Conservation (phyloP, 495 filamentous ascomycete genomes). For the Amorphotheca resinae region DNA sequence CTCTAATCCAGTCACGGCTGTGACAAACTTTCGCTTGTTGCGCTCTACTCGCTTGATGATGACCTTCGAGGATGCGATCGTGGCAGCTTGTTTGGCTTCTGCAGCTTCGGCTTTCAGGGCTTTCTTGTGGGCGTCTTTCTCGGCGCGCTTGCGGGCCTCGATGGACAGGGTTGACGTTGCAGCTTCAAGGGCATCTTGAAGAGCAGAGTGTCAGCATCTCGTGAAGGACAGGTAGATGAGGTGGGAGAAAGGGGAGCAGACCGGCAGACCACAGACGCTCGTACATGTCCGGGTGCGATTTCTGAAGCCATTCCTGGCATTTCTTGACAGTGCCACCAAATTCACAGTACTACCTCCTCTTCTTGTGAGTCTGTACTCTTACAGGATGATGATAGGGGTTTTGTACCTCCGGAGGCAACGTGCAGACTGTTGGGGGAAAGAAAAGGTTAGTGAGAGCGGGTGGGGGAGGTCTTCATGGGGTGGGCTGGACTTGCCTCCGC, state of each 20-base stretch:
- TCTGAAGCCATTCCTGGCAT: conserved; percentile 89
- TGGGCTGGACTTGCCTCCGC: conserved; percentile 49
- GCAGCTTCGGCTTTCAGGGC: conserved; percentile 80
- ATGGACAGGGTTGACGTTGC: conserved; percentile 74
- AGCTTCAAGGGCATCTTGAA: conserved; percentile 69
- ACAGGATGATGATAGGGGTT: not conserved
- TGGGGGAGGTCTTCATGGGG: conserved; percentile 9
- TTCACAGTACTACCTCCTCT: conserved; percentile 74
- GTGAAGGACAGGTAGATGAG: conserved; percentile 1
- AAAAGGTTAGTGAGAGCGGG: conserved; percentile 16
- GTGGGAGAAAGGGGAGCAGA: conserved; percentile 22
- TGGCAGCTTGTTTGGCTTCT: conserved; percentile 63
- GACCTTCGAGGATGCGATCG: conserved; percentile 65
- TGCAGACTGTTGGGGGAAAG: conserved; percentile 53
- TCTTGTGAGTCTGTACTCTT: not conserved
- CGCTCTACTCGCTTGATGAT: conserved; percentile 93
- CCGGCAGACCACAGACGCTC: conserved; percentile 71
- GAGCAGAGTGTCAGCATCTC: not conserved
- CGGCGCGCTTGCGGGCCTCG: conserved; percentile 80
- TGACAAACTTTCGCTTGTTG: conserved; percentile 95
- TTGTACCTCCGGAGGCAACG: conserved; percentile 59
- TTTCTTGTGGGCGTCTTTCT: conserved; percentile 89
- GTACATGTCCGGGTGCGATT: conserved; percentile 61
- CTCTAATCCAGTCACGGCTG: conserved; percentile 77
- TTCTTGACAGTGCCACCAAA: conserved; percentile 97